Evolutionary conservation across 768 basidiomycete genomes (phyloP).

Genomic region (Trichaptum fuscoviolaceum): DNA sequence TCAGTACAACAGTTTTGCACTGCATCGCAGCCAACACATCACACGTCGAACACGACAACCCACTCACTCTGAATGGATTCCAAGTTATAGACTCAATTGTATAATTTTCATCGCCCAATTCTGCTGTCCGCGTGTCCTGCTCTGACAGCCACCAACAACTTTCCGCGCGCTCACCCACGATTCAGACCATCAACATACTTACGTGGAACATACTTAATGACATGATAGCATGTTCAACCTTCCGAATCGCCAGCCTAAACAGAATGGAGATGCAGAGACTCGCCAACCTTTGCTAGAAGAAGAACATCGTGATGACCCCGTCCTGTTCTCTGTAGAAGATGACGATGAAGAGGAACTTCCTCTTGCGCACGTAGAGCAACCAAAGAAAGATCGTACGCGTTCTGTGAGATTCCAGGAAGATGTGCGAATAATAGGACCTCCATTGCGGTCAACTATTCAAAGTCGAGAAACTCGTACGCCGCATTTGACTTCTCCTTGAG

Average conservation of each 20-base stretch:
- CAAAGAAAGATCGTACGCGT: conserved; percentile 34
- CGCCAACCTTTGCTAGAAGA: conserved; percentile 53
- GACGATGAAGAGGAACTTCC: conserved; percentile 46
- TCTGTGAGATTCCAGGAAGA: conserved; percentile 63
- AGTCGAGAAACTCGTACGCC: conserved; percentile 69
- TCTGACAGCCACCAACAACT: not conserved
- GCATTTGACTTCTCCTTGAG: conserved; percentile 6
- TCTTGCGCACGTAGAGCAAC: conserved; percentile 17
- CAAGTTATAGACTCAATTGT: not conserved
- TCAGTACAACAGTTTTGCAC: no score
- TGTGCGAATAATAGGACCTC: conserved; percentile 61
- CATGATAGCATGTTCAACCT: not conserved
- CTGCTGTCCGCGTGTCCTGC: not conserved
- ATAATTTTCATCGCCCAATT: not conserved
- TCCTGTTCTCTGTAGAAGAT: conserved; percentile 52
- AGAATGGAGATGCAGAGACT: conserved; percentile 31
- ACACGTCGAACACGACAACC: not conserved
- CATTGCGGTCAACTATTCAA: conserved; percentile 63
- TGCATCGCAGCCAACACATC: no score
- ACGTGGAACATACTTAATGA: not conserved
- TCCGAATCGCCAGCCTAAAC: not conserved
- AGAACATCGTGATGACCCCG: conserved; percentile 23
- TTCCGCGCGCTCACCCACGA: not conserved
- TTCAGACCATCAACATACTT: not conserved
- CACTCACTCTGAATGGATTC: not conserved